These are phyloP conservation scores for Camillea tinctor DNA, from an alignment of 2,329 filamentous ascomycete species.

Conservation along the genomic window DNA sequence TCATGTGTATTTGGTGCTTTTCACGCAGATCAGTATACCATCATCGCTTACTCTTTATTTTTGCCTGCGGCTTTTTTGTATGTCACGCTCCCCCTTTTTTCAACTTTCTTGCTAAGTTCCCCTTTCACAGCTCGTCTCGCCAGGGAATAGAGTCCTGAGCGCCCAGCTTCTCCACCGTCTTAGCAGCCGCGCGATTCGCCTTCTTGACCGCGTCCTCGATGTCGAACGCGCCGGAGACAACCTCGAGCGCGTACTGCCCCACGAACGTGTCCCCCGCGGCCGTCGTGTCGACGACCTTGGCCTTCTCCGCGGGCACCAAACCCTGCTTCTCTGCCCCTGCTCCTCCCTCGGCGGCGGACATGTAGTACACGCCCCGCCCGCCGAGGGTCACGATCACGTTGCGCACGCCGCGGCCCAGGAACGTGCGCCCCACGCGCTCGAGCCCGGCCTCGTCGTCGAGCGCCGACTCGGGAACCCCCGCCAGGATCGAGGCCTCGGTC, in stretches of 20 bases:
- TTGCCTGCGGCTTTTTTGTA: too few relatives aligned
- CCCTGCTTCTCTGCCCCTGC: constrained; percentile 37
- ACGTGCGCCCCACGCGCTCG: constrained; percentile 51
- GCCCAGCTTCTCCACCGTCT: constrained; percentile 64
- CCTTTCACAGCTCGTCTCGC: constrained; percentile 48
- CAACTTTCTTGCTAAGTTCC: not conserved
- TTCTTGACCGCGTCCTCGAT: constrained; percentile 59
- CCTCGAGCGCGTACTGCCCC: constrained; percentile 76
- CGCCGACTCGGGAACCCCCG: constrained; percentile 49
- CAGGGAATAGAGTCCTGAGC: constrained; percentile 68
- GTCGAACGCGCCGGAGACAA: constrained; percentile 52
- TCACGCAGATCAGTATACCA: too few relatives aligned
- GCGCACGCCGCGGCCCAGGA: constrained; percentile 67
- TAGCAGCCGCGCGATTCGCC: constrained; percentile 62
- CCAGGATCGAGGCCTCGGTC: constrained; percentile 77
- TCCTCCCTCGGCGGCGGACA: constrained; percentile 40
- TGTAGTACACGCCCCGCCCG: constrained; percentile 71
- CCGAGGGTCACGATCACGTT: constrained; percentile 86
- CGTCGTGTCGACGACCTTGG: constrained; percentile 84
- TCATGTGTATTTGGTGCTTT: too few relatives aligned
- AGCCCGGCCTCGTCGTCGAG: constrained; percentile 48
- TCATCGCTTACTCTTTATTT: too few relatives aligned
- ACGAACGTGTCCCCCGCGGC: constrained; percentile 95
- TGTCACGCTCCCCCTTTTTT: not conserved
- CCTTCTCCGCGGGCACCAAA: constrained; percentile 63